phyloP scores from a whole-genome alignment of 2,329 filamentous ascomycete genomes.

The Phaeomoniella chlamydospora region DNA sequence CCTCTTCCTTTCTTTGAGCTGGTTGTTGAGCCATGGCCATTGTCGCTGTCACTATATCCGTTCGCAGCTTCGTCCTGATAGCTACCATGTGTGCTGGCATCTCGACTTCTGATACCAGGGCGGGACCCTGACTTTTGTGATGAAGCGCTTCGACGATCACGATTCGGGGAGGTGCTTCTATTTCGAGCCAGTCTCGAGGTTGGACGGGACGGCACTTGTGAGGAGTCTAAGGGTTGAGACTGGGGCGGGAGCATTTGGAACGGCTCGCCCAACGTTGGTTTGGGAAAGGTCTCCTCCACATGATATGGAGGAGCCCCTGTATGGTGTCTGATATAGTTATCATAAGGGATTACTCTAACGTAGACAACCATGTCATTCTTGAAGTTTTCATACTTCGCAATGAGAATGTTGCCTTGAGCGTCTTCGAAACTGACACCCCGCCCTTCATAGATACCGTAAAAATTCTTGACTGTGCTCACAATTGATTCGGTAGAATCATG shows the following conservation, averaged over 20 bases:
- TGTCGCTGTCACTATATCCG: constrained; percentile 79
- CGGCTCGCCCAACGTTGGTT: constrained; percentile 45
- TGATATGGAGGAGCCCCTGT: constrained; percentile 16
- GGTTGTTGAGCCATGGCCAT: constrained; percentile 56
- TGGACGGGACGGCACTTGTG: constrained; percentile 51
- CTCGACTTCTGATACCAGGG: constrained; percentile 52
- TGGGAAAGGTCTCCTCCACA: constrained; percentile 35
- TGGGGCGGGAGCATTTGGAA: constrained; percentile 50
- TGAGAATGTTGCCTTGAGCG: constrained; percentile 73
- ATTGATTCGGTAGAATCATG: constrained; percentile 97
- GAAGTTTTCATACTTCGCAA: constrained; percentile 94
- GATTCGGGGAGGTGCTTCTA: constrained; percentile 64
- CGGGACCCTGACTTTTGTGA: constrained; percentile 59
- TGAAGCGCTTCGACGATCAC: constrained; percentile 65
- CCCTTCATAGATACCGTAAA: constrained; percentile 85
- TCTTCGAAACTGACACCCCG: constrained; percentile 94
- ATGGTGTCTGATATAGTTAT: constrained; percentile 18
- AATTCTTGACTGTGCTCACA: constrained; percentile 96
- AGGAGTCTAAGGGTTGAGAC: constrained; percentile 38
- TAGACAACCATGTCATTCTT: constrained; percentile 84
- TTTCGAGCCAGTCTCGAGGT: constrained; percentile 56
- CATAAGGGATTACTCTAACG: constrained; percentile 59
- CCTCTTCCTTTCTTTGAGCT: constrained; percentile 60
- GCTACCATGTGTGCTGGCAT: constrained; percentile 42
- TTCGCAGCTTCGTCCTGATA: constrained; percentile 56